These are phyloP conservation scores for Chlamydomonas schloesseri DNA, from an alignment of 139 green algal species.

Conservation along the genomic window DNA sequence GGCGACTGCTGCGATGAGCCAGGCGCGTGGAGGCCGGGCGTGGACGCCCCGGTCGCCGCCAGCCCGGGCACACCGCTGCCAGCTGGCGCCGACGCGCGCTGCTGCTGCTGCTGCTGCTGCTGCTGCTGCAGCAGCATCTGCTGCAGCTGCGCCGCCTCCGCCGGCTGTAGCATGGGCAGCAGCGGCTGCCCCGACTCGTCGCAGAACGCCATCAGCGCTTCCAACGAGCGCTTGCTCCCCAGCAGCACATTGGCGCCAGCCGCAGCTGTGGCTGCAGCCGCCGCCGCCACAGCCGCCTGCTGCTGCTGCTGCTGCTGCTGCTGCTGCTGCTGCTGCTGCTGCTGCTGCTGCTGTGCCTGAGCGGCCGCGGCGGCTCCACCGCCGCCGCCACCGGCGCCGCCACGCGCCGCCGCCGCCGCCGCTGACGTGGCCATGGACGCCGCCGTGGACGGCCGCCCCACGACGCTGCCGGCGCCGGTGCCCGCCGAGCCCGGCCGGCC, in stretches of 20 bases:
- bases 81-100: not conserved
- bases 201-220: conserved; percentile 7
- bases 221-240: not conserved
- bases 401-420: too few relatives aligned
- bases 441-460: not conserved
- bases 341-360: too few relatives aligned
- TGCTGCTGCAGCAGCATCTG: not conserved
- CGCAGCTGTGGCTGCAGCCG: not conserved
- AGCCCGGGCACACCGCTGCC: too few relatives aligned
- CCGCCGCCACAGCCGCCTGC: not conserved
- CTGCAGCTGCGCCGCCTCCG: not conserved
- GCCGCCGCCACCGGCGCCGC: too few relatives aligned
- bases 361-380: too few relatives aligned
- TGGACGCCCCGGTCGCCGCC: too few relatives aligned
- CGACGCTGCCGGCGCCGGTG: too few relatives aligned
- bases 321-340: conserved; percentile 2
- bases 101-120: not conserved
- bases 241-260: not conserved
- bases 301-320: not conserved
- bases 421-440: too few relatives aligned
- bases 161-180: not conserved
- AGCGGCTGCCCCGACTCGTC: conserved; percentile 21
- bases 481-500: not conserved
- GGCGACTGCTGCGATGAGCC: not conserved
- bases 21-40: too few relatives aligned